Conservation (phyloP, 2,329 filamentous ascomycete species). For the Akanthomyces muscarius region DNA sequence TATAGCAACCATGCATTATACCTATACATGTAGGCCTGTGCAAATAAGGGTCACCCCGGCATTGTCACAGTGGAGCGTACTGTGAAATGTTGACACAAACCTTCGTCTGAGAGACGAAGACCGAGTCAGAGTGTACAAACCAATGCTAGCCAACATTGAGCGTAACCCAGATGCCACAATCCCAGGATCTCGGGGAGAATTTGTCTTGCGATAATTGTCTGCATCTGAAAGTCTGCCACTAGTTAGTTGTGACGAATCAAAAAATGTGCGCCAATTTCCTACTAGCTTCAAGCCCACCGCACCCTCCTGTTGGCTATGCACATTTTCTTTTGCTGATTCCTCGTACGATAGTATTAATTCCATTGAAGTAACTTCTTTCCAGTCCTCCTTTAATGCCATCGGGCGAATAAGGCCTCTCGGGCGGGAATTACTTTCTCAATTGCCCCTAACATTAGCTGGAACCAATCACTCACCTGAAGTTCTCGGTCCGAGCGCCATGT, state of each 20-base stretch:
- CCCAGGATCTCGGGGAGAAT: neutral
- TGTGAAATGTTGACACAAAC: slow-evolving; percentile 9
- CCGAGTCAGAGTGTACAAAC: neutral
- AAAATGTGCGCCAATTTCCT: neutral
- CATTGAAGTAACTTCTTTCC: neutral
- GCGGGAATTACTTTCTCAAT: neutral
- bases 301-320: neutral
- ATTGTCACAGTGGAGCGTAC: slow-evolving; percentile 1
- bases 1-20: neutral
- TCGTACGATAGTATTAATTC: neutral
- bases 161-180: neutral
- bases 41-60: neutral
- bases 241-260: neutral
- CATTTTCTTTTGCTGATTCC: neutral
- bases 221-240: neutral
- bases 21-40: neutral
- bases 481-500: neutral
- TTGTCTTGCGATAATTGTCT: neutral
- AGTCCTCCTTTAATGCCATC: neutral
- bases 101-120: neutral
- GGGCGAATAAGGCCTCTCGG: neutral
- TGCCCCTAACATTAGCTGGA: neutral
- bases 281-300: neutral
- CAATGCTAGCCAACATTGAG: neutral
- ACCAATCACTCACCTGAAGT: neutral